Evolutionary conservation across 2,329 filamentous ascomycete species (phyloP).

Genomic region (Calonectria henricotiae): DNA sequence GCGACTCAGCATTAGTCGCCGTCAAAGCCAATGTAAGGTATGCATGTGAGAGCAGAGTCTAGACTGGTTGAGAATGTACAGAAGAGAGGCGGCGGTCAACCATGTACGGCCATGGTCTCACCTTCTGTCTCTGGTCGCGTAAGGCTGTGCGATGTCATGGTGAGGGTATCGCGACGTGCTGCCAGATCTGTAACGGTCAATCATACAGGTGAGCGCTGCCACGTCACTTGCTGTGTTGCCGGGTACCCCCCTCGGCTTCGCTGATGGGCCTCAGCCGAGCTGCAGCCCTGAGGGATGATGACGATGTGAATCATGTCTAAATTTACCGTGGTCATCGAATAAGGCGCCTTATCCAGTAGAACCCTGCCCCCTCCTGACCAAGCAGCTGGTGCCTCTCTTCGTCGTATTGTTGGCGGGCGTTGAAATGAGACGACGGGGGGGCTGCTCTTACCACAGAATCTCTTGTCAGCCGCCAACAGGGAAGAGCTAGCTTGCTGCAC

Average conservation of each 20-base stretch:
- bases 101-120: constrained; percentile 13
- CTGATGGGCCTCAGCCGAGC: constrained; percentile 37
- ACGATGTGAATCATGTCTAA: constrained; percentile 47
- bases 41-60: background rate
- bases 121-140: background rate
- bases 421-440: constrained; percentile 40
- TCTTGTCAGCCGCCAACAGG: constrained; percentile 42
- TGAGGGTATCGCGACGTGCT: constrained; percentile 41
- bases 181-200: constrained; percentile 42
- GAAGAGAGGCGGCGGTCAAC: constrained; percentile 10
- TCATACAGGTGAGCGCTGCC: constrained; percentile 40
- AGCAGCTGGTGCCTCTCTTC: constrained; percentile 47
- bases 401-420: constrained; percentile 45
- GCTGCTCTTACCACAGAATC: constrained; percentile 34
- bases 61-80: constrained; percentile 11
- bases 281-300: constrained; percentile 39
- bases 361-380: constrained; percentile 49
- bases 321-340: constrained; percentile 48
- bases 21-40: constrained; percentile 16
- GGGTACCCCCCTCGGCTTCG: constrained; percentile 26
- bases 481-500: constrained; percentile 42
- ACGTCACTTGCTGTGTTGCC: constrained; percentile 44
- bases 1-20: constrained; percentile 7
- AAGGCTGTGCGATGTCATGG: constrained; percentile 35
- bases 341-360: constrained; percentile 43